Conservation (phyloP, 305 asterid genomes). For the Fraxinus ornus region DNA sequence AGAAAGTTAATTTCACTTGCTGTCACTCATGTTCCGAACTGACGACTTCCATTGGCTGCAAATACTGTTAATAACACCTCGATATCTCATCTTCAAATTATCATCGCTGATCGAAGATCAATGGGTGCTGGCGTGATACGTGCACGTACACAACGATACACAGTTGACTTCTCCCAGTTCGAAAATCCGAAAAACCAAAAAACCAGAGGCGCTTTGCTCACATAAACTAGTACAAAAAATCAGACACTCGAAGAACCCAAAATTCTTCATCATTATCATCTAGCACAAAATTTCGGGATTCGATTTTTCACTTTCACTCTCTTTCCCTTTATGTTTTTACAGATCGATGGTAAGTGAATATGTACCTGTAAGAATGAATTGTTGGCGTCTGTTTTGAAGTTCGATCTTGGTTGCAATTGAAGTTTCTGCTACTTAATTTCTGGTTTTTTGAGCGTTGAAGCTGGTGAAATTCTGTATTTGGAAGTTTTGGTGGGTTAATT, state of each 20-base stretch:
- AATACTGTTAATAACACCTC: neutral
- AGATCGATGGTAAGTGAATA: neutral
- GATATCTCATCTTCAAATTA: neutral
- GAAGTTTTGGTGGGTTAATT: neutral
- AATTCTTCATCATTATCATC: neutral
- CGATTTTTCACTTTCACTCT: neutral
- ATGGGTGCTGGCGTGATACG: too few species aligned
- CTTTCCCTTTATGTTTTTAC: neutral
- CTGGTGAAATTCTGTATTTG: neutral
- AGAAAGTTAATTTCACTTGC: neutral
- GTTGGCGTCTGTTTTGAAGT: neutral
- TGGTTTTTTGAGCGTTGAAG: neutral
- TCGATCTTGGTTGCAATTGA: neutral
- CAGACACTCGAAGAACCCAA: neutral
- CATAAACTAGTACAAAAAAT: neutral
- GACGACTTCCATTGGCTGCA: neutral
- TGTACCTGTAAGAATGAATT: neutral
- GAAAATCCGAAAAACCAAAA: neutral
- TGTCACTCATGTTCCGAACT: neutral
- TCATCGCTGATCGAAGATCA: neutral
- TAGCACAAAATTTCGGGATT: neutral
- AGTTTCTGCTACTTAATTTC: neutral
- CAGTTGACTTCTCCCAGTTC: neutral
- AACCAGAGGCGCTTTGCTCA: neutral
- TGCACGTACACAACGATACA: neutral